Conservation (phyloP, 495 filamentous ascomycete species). For the Penicillium maclennaniae region DNA sequence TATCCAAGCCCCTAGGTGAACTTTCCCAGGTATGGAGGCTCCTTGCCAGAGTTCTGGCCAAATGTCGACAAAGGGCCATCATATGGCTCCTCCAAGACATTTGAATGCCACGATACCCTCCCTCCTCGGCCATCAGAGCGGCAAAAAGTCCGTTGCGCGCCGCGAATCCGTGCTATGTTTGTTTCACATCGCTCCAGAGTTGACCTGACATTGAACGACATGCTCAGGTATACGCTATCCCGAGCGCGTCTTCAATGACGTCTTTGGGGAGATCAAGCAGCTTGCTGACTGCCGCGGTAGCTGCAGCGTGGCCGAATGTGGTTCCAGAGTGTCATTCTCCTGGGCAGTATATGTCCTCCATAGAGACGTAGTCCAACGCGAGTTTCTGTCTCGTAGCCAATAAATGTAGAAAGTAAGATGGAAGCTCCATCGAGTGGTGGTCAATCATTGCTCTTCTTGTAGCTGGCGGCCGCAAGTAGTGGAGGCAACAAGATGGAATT, state of each 20-base stretch:
- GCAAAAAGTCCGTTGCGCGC: conserved; percentile 42
- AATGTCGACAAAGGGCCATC: conserved; percentile 43
- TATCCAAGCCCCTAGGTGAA: conserved; percentile 33
- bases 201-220: conserved; percentile 44
- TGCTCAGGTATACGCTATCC: conserved; percentile 41
- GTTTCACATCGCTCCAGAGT: conserved; percentile 40
- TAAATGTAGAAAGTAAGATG: conserved; percentile 34
- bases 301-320: conserved; percentile 40
- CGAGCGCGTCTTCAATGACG: conserved; percentile 34
- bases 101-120: conserved; percentile 43
- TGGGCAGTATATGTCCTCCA: conserved; percentile 34
- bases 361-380: conserved; percentile 39
- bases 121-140: conserved; percentile 31
- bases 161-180: conserved; percentile 47
- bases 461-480: conserved; percentile 34
- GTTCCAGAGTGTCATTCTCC: conserved; percentile 45
- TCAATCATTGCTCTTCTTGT: conserved; percentile 6
- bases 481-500: conserved; percentile 35
- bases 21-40: conserved; percentile 27
- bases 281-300: conserved; percentile 38
- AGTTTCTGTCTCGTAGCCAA: conserved; percentile 38
- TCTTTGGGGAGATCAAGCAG: conserved; percentile 26
- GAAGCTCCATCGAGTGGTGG: conserved; percentile 7
- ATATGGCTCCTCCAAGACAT: conserved; percentile 40
- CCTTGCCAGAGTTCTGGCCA: conserved; percentile 26